phyloP scores from a whole-genome alignment of 1,284 basidiomycete genomes.

The Anthracocystis walkeri region DNA sequence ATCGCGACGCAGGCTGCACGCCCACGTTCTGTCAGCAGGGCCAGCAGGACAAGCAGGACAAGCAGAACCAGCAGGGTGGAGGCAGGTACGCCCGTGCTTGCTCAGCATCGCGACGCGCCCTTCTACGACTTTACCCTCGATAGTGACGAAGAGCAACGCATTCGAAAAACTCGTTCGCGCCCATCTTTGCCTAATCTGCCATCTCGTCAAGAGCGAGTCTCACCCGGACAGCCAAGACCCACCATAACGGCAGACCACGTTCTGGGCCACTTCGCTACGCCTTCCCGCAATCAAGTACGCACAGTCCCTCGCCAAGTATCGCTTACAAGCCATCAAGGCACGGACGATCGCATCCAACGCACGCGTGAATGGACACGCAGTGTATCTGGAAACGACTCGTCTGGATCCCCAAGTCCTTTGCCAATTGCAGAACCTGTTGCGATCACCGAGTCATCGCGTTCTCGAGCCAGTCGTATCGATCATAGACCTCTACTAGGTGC shows the following conservation, averaged over 20 bases:
- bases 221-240: not conserved
- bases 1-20: not conserved
- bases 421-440: slow-evolving; percentile 3
- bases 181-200: slow-evolving; percentile 28
- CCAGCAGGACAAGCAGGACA: not conserved
- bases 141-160: slow-evolving; percentile 44
- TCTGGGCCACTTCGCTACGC: slow-evolving; percentile 21
- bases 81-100: slow-evolving; percentile 33
- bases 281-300: slow-evolving; percentile 5
- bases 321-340: not conserved
- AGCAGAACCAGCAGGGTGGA: slow-evolving; percentile 7
- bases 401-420: slow-evolving; percentile 6
- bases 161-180: slow-evolving; percentile 29
- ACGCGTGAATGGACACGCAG: slow-evolving; percentile 32
- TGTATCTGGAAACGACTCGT: slow-evolving; percentile 21
- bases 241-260: slow-evolving; percentile 13
- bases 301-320: not conserved
- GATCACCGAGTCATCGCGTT: slow-evolving; percentile 13
- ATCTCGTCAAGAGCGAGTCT: not conserved
- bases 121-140: slow-evolving; percentile 51
- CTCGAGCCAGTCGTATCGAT: slow-evolving; percentile 30
- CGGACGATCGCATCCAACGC: slow-evolving; percentile 12
- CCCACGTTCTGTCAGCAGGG: not conserved
- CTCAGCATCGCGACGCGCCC: slow-evolving; percentile 33
- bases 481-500: slow-evolving; percentile 5